These are phyloP conservation scores for Adenanthera pavonina DNA, from an alignment of 306 rosid species.

Conservation along the genomic window DNA sequence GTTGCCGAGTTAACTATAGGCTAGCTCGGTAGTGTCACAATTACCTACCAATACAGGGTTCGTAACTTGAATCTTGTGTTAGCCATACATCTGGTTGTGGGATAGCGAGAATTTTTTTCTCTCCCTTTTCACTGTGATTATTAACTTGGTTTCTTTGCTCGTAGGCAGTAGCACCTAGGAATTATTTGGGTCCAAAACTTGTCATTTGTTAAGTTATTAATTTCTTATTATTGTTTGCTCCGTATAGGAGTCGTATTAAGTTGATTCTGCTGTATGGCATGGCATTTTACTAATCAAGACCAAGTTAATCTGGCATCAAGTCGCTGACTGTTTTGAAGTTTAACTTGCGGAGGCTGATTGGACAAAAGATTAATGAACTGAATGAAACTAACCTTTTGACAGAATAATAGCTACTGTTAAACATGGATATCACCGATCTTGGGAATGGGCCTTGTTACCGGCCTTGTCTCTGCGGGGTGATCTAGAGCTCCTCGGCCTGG, in stretches of 20 bases:
- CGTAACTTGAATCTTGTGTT: slow-evolving; percentile 51
- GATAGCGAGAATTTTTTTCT: slow-evolving; percentile 27
- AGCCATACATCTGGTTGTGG: slow-evolving; percentile 27
- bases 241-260: slow-evolving; percentile 7
- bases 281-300: neutral
- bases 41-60: slow-evolving; percentile 48
- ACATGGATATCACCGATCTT: neutral
- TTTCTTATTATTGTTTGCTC: neutral
- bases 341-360: neutral
- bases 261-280: slow-evolving; percentile 26
- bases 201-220: slow-evolving; percentile 27
- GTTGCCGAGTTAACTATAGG: slow-evolving; percentile 42
- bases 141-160: slow-evolving; percentile 40
- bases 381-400: neutral
- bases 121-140: neutral
- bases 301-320: neutral
- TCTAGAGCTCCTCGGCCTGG: neutral
- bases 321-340: neutral
- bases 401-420: neutral
- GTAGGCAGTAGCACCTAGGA: slow-evolving; percentile 49
- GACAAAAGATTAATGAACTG: neutral
- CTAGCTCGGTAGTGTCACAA: slow-evolving; percentile 31
- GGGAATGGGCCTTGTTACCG: neutral
- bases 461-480: neutral
- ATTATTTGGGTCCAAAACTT: slow-evolving; percentile 32